Base-by-base conservation (phyloP, 1,139 yeast species). In the Pichia norvegensis region DNA sequence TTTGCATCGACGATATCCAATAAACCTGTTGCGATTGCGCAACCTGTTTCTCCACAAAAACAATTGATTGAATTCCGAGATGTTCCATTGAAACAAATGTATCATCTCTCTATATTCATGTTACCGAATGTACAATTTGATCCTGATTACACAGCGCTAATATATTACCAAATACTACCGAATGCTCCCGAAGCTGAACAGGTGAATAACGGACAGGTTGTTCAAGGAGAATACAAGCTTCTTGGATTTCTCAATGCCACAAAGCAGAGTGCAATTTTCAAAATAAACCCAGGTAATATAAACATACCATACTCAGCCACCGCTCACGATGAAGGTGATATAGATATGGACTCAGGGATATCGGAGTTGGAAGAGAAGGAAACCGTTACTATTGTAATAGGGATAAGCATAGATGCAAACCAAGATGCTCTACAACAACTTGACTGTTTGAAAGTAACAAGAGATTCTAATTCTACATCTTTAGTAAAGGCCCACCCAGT, bases 201-300 rank as follows among this genome's bases (percentile, higher is more conserved):
- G 14, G 40, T 44, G 20, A 29, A 19, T 4, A 19, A 21, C 31
- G 35, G 29, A 3, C 50, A 55, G 11, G 33, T 49, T 1, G 29
- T 47, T 5, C 43, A 52, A 4, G 70, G 72, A 44, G 96, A 85
- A 33, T 92, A 87, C 65, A 78, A 78, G 54, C 67, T 92, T 19
- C 73, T 92, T 41, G 98, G 98, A 61, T 85, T 67, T 11, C 66
- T 94, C 38, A 79, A 85, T 38, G 72, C 78, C 2, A 67, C 67
- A 38, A 92, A 92, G 61, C 97, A 95, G 21, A 85, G 95, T 46
- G 96, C 97, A 0, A 92, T 92, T 8, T 92, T 85, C 69, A 84
- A 81, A 59, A 73, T 92, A 50, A 81, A 69, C 60, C 66, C 63
- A 1, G 59, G 59, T 4, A 52, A 46, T 20, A 45, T 52, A 10